Conservation (phyloP, 495 filamentous ascomycete genomes). For the Aspergillus bertholletiae region DNA sequence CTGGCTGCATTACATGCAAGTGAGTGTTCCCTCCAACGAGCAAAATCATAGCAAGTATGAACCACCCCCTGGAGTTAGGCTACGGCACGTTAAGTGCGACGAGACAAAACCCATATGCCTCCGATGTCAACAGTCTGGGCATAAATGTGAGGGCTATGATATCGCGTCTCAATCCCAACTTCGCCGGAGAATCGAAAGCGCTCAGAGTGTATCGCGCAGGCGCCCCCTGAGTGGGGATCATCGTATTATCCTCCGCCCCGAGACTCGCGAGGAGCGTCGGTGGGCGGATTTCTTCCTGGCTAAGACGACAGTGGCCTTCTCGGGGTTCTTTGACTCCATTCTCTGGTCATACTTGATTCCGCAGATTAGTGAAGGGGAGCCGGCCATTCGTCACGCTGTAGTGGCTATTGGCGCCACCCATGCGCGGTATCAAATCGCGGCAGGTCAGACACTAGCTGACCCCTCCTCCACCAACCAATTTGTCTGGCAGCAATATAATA, state of each 20-base stretch:
- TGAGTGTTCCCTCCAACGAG: neutral
- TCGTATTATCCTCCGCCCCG: conserved; percentile 11
- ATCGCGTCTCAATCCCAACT: conserved; percentile 8
- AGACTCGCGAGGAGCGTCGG: conserved; percentile 9
- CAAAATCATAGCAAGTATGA: neutral
- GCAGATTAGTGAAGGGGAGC: conserved; percentile 13
- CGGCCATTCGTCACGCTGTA: conserved; percentile 13
- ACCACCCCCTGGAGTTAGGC: conserved; percentile 31
- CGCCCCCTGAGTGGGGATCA: conserved; percentile 5
- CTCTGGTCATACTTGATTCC: conserved; percentile 15
- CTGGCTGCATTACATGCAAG: neutral
- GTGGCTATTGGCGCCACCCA: conserved; percentile 13
- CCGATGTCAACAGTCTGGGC: conserved; percentile 30
- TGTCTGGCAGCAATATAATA: conserved; percentile 14
- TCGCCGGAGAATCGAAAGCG: neutral
- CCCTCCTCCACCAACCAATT: conserved; percentile 1
- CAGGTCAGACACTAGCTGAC: neutral
- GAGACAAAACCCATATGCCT: conserved; percentile 53
- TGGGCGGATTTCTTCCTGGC: conserved; percentile 12
- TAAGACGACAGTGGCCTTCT: conserved; percentile 4
- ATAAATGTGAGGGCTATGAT: conserved; percentile 19
- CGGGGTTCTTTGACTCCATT: conserved; percentile 12
- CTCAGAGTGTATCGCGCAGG: neutral
- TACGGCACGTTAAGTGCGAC: conserved; percentile 62
- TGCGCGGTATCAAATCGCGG: neutral